Base-by-base conservation (phyloP, 306 rosid species). In the Quercus parvula region DNA sequence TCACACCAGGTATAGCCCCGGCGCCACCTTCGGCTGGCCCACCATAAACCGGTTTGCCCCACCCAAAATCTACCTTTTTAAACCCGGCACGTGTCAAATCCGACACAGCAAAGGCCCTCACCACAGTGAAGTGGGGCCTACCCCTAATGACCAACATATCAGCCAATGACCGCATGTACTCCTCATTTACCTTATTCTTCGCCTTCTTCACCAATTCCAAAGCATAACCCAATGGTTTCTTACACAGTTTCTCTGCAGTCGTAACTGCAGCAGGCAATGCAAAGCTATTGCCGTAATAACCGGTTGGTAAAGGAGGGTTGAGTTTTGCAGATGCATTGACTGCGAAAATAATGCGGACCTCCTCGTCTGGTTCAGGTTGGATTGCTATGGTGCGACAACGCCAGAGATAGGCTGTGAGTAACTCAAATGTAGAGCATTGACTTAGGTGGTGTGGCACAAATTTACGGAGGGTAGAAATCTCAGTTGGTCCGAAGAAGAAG, bases 271-370 rank as follows among this genome's bases (percentile, higher is more conserved):
- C 84, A 0, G 92, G 75, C 38, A 83, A 86, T 0, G 88, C 92
- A 46, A 90, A 75, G 0, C 71, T 91, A 10, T 92, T 92, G 1
- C 95, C 95, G 2, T 92, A 92, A 62, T 79, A 92, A 2, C 93
- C 95, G 0, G 19, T 4, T 0, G 97, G 97, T 7, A 92, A 41
- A 0, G 90, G 87, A 17, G 93, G 90, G 22, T 84, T 28, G 55
- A 92, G 80, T 27, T 49, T 90, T 62, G 58, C 3, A 0, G 90
- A 90, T 0, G 90, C 82, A 3, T 81, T 82, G 1, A 86, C 87
- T 0, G 84, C 56, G 78, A 84, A 90, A 2, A 87, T 10, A 3
- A 90, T 66, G 75, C 94, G 90, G 27, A 87, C 90, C 80, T 90
- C 91, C 46, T 90, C 87, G 0, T 86, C 74, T 0, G 5, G 33